Conservation (phyloP, 805 yeast species). For the Teunomyces gatunensis region DNA sequence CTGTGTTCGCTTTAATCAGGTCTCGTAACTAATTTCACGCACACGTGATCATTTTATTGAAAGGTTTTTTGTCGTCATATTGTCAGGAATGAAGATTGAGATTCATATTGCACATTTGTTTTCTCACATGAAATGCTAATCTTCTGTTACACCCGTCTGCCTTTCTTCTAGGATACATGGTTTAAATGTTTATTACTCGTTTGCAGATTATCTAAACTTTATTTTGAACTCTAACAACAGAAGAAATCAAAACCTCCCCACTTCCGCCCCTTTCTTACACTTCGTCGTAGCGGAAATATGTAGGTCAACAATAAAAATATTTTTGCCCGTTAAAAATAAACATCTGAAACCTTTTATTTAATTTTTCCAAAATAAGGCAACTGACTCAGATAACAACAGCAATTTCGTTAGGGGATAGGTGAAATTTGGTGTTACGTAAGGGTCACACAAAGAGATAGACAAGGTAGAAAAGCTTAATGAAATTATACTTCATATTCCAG, state of each 20-base stretch:
- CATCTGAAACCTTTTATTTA: slow-evolving; percentile 3
- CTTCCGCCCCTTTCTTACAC: slow-evolving; percentile 1
- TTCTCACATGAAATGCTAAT: background rate
- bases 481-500: background rate
- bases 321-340: background rate
- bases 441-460: background rate
- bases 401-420: background rate
- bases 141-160: background rate
- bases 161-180: background rate
- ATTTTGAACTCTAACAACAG: background rate
- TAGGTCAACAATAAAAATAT: background rate
- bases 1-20: background rate
- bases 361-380: background rate
- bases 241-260: background rate
- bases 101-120: background rate
- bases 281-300: background rate
- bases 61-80: background rate
- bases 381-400: background rate
- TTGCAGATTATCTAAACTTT: background rate
- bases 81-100: background rate
- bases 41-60: background rate
- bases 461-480: background rate
- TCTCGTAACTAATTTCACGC: slow-evolving; percentile 3
- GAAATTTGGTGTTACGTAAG: background rate
- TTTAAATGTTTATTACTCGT: background rate